phyloP scores from a whole-genome alignment of 805 yeast genomes.

The Lipomyces sp. region DNA sequence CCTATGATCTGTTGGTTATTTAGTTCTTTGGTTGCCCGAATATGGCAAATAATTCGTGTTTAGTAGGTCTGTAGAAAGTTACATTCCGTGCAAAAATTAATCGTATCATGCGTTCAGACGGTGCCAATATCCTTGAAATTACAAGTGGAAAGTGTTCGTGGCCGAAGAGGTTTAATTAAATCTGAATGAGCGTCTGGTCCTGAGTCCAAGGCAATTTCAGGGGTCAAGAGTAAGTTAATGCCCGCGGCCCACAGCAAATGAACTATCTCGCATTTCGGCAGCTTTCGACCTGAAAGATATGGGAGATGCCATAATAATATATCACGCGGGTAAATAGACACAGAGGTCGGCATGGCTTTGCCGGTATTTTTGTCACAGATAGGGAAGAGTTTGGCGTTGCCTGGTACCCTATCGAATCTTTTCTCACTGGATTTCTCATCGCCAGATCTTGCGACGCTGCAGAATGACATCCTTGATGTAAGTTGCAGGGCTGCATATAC shows the following conservation, averaged over 20 bases:
- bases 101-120: not conserved
- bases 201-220: not conserved
- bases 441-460: slow-evolving; percentile 46
- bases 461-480: slow-evolving; percentile 43
- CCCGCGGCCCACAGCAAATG: too few relatives aligned
- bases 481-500: slow-evolving; percentile 24
- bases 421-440: slow-evolving; percentile 21
- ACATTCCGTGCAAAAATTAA: too few relatives aligned
- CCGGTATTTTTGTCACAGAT: slow-evolving; percentile 13
- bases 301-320: not conserved
- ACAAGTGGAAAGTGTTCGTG: too few relatives aligned
- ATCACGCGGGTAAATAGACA: not conserved
- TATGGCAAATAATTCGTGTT: too few relatives aligned
- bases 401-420: slow-evolving; percentile 4
- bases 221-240: not conserved
- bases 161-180: too few relatives aligned
- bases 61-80: too few relatives aligned
- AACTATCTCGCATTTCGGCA: not conserved
- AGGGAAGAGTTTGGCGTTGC: slow-evolving; percentile 8
- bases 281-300: not conserved
- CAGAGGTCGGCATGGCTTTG: slow-evolving; percentile 12
- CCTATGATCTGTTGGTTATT: not conserved
- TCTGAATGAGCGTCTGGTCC: too few relatives aligned
- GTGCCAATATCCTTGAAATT: not conserved
- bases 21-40: too few relatives aligned